These are phyloP conservation scores for Novymonas esmeraldas DNA, from an alignment of 208 protist genomes.

Conservation along the genomic window DNA sequence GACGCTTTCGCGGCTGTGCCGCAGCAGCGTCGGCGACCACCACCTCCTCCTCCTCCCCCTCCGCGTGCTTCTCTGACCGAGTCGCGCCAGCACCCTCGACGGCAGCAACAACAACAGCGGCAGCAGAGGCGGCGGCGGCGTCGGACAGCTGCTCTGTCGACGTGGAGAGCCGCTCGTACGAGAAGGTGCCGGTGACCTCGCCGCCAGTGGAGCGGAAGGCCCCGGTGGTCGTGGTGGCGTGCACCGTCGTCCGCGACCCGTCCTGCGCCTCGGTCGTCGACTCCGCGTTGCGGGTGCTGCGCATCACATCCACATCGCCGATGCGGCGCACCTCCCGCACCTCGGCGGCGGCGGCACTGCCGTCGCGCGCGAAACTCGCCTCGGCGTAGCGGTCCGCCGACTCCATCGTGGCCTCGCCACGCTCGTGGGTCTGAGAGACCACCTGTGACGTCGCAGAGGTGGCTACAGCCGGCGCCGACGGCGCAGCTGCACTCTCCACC, in stretches of 20 bases:
- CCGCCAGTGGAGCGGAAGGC: conserved; percentile 28
- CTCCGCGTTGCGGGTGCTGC: conserved; percentile 12
- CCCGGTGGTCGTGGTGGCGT: conserved; percentile 18
- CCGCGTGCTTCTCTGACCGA: not conserved
- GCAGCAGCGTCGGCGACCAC: not conserved
- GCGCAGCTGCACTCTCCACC: not conserved
- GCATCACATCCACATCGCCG: conserved; percentile 27
- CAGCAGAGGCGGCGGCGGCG: not conserved
- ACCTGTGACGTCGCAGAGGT: not conserved
- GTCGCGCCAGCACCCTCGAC: not conserved
- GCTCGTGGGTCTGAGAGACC: conserved; percentile 2
- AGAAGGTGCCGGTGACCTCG: conserved; percentile 30
- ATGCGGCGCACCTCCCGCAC: conserved; percentile 20
- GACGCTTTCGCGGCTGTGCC: conserved; percentile 6
- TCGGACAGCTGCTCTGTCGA: conserved; percentile 7
- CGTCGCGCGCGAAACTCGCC: conserved; percentile 28
- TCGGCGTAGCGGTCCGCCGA: conserved; percentile 22
- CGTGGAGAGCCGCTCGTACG: conserved; percentile 14
- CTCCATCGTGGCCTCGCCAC: conserved; percentile 21
- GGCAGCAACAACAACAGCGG: conserved; percentile 5
- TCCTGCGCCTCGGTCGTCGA: conserved; percentile 7
- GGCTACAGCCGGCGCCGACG: not conserved
- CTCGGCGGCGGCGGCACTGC: conserved; percentile 24
- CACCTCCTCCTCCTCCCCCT: conserved; percentile 16
- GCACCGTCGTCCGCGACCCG: conserved; percentile 20